Evolutionary conservation across 148 eudicot genomes (phyloP), one percentile per base, ranked within the genome.

Genomic region (Rheum nobile): DNA sequence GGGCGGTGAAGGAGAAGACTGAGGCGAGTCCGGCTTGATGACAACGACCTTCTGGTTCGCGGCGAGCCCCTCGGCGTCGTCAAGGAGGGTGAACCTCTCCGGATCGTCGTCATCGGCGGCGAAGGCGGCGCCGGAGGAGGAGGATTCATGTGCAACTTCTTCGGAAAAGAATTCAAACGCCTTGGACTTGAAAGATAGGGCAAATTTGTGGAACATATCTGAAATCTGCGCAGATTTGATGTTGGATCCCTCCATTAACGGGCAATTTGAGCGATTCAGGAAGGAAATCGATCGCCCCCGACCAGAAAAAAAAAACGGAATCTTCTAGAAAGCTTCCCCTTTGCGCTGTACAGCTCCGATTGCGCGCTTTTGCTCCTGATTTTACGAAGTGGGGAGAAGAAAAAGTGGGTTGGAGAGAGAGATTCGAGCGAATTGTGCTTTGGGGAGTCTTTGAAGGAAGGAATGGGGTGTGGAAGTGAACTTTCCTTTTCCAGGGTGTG

Each of bases 181-280:
- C 73, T 94, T 94, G 78, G 97, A 73, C 80, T 87, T 94, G 85
- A 94, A 84, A 63, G 96, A 92, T 29, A 89, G 81, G 10, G 98
- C 97, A 74, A 94, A 91, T 82, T 94, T 94, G 42, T 88, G 88
- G 63, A 88, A 88, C 96, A 91, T 89, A 1, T 89, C 90, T 16
- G 98, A 85, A 83, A 94, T 88, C 82, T 86, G 98, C 5, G 90
- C 95, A 43, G 86, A 80, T 75, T 84, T 89, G 17, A 83, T 19
- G 31, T 26, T 22, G 2, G 89, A 76, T 44, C 77, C 80, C 63
- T 89, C 91, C 84, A 89, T 85, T 67, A 79, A 85, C 47, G 74
- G 76, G 34, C 48, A 29, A 37, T 72, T 65, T 71, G 34, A 65
- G 70, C 10, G 70, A 5, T 65, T 65, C 21, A 54, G 42, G 67